A percentile compares a stretch with the other conserved stretches of the same genome.
Evolutionary conservation across 768 basidiomycete genomes (phyloP).

Genomic region (Roridomyces roridus): DNA sequence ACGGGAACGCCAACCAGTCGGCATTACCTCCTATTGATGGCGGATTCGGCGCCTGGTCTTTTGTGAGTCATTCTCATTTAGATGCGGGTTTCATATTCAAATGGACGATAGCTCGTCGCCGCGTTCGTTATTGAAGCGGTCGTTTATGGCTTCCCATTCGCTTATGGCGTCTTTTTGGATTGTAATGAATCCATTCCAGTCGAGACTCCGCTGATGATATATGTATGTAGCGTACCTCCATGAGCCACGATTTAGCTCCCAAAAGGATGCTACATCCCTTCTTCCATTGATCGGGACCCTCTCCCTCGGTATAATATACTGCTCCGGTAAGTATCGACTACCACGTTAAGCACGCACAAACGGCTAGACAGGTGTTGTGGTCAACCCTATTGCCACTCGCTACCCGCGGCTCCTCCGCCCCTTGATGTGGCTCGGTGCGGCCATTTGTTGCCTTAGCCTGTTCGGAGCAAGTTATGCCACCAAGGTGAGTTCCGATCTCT

Average conservation of each 20-base stretch:
- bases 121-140: constrained; percentile 31
- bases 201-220: not conserved
- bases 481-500: constrained; percentile 11
- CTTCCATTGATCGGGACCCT: constrained; percentile 35
- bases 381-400: constrained; percentile 27
- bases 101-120: constrained; percentile 25
- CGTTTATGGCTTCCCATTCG: constrained; percentile 33
- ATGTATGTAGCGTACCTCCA: constrained; percentile 26
- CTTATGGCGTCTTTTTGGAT: constrained; percentile 34
- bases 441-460: constrained; percentile 25
- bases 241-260: constrained; percentile 25
- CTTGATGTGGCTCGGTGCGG: constrained; percentile 27
- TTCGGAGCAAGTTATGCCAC: constrained; percentile 31
- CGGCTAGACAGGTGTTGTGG: constrained; percentile 4
- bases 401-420: constrained; percentile 25
- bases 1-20: constrained; percentile 11
- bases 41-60: constrained; percentile 31
- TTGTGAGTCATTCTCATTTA: constrained; percentile 15
- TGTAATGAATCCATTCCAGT: constrained; percentile 7
- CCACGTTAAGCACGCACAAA: not conserved
- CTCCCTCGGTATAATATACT: constrained; percentile 34
- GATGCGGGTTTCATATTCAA: not conserved
- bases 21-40: constrained; percentile 28
- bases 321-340: constrained; percentile 23
- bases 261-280: constrained; percentile 24